Evolutionary conservation across 495 filamentous ascomycete genomes (phyloP).

Genomic region (Trichoderma reesei): DNA sequence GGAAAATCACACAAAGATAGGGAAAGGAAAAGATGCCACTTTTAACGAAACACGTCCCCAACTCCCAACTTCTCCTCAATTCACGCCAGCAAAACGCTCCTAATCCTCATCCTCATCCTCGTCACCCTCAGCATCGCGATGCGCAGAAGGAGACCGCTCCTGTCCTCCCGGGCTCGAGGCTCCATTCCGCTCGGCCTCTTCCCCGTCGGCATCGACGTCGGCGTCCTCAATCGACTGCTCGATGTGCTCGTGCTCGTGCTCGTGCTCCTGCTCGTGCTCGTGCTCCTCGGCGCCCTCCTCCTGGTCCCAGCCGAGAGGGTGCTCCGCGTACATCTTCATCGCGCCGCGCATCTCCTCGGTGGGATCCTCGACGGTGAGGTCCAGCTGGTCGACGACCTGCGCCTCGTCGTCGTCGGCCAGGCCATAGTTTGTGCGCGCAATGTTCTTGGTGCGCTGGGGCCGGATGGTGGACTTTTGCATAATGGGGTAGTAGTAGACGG

Average conservation of each 20-base stretch:
- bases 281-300: slow-evolving; percentile 16
- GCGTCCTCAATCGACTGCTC: slow-evolving; percentile 10
- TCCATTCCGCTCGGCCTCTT: slow-evolving; percentile 3
- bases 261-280: no score
- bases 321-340: slow-evolving; percentile 29
- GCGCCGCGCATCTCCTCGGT: slow-evolving; percentile 28
- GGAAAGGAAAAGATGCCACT: not conserved
- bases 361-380: slow-evolving; percentile 34
- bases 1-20: no score
- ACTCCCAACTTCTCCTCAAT: not conserved
- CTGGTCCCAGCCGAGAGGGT: slow-evolving; percentile 30
- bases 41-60: not conserved
- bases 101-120: slow-evolving; percentile 18
- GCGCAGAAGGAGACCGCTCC: slow-evolving; percentile 8
- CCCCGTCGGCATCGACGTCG: slow-evolving; percentile 10
- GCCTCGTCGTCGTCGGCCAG: slow-evolving; percentile 29
- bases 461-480: slow-evolving; percentile 51
- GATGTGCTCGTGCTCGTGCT: no score
- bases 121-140: slow-evolving; percentile 22
- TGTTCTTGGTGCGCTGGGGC: slow-evolving; percentile 47
- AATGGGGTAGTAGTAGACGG: slow-evolving; percentile 86
- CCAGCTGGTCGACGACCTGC: slow-evolving; percentile 33
- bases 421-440: slow-evolving; percentile 35
- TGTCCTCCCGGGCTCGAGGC: not conserved
- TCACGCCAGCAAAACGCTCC: not conserved